Evolutionary conservation across 2,329 filamentous ascomycete species (phyloP), one percentile per base, ranked within the genome.

Genomic region (Beauveria medogensis): DNA sequence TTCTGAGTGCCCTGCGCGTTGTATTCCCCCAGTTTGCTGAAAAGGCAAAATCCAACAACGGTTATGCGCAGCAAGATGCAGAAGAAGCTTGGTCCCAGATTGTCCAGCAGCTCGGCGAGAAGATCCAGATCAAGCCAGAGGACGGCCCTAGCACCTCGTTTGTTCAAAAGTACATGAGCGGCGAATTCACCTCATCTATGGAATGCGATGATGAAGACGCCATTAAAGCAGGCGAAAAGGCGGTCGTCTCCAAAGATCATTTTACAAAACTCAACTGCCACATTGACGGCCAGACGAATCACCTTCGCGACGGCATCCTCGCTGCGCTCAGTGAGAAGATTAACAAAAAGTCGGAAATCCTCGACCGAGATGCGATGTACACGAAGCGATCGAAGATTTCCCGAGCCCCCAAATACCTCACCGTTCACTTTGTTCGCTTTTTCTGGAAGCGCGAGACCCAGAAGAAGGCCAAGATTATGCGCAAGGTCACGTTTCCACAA

Each of bases 391-490:
- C 91, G n/a, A 86, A 88, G 70, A 95, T 99, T 68, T 85, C 92
- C 12, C 88, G 93, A 22, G 80, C 97, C 54, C 94, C 94, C 20
- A 96, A 96, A 74, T 97, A 99, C 72, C 82, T 99, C 50, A 94
- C 94, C 0, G 91, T 99, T 4, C 94, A 99, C 75, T 96, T 99
- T 73, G 90, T 99, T 61, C 91, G 94, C 65, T 99, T 99, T 78
- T 97, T 93, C 79, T 99, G 94, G 94, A 93, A 96, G 71, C 86
- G 89, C 52, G 91, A 96, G 67, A 92, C 91, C 3, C 89, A 95
- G 75, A 97, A 97, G 80, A 99, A 99, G 81, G 92, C 93, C 66
- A 99, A 99, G 82, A 99, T 99, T 68, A 93, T 99, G 90, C 90
- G 92, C 72, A 99, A 97, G 77, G 94, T 99, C 61, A 93, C 91